Conservation (phyloP, 768 basidiomycete genomes). For the Pholiota conissans region DNA sequence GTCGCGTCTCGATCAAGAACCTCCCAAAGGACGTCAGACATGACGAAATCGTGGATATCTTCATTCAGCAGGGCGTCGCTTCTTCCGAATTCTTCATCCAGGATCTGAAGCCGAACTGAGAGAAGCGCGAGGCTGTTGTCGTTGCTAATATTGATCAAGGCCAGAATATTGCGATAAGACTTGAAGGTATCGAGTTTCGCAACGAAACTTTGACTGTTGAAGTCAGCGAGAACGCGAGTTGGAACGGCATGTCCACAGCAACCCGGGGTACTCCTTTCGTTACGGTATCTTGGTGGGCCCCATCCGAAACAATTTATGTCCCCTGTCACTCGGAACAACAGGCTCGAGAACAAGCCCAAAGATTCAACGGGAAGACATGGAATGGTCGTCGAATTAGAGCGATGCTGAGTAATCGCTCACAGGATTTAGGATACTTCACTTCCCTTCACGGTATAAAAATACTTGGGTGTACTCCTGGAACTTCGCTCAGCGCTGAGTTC, state of each 20-base stretch:
- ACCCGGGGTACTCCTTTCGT: conserved; percentile 36
- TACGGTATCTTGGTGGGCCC: conserved; percentile 51
- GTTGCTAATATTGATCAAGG: too few species aligned
- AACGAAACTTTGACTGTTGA: conserved; percentile 42
- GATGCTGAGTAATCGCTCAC: conserved; percentile 41
- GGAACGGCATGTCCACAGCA: conserved; percentile 40
- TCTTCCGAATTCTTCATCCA: conserved; percentile 27
- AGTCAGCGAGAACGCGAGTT: conserved; percentile 35
- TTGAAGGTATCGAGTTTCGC: too few species aligned
- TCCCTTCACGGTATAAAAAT: conserved; percentile 43
- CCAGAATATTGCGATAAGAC: too few species aligned
- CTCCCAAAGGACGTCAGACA: conserved; percentile 40
- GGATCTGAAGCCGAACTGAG: conserved; percentile 15
- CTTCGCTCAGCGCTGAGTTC: conserved; percentile 24
- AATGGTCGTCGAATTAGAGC: conserved; percentile 46
- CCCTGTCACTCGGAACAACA: conserved; percentile 34
- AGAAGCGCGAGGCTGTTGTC: conserved; percentile 37
- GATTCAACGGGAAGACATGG: conserved; percentile 40
- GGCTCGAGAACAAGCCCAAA: conserved; percentile 33
- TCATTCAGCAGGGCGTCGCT: conserved; percentile 28
- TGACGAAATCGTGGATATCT: conserved; percentile 41
- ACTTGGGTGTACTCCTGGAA: conserved; percentile 34
- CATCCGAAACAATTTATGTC: conserved; percentile 45
- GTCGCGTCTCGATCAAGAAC: conserved; percentile 43
- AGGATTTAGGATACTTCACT: too few species aligned